These are phyloP conservation scores for Camellia sinensis DNA, from an alignment of 148 eudicot genomes.

Conservation along the genomic window DNA sequence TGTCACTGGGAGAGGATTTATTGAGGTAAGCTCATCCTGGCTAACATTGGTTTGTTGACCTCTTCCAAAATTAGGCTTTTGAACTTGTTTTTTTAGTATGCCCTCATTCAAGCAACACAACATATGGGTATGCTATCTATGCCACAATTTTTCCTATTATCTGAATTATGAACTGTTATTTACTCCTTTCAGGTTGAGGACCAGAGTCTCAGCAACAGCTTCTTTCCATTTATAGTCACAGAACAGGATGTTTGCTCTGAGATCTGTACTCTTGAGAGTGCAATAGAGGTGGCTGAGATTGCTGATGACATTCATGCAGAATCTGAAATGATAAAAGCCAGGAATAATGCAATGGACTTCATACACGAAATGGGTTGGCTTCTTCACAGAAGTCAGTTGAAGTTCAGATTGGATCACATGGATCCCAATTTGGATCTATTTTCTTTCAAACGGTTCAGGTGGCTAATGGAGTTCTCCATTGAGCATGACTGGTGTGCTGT, in stretches of 20 bases:
- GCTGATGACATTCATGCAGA: conserved; percentile 33
- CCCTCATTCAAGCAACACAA: neutral
- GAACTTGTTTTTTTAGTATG: neutral
- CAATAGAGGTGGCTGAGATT: conserved; percentile 36
- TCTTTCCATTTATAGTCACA: conserved; percentile 86
- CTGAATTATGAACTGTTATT: neutral
- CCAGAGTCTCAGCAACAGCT: conserved; percentile 60
- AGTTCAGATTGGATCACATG: conserved; percentile 26
- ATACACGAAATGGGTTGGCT: conserved; percentile 96
- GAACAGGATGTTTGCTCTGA: conserved; percentile 86
- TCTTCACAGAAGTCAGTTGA: conserved; percentile 55
- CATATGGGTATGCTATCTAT: neutral
- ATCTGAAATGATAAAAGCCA: conserved; percentile 25
- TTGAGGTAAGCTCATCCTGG: conserved; percentile 52
- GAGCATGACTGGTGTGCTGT: conserved; percentile 85
- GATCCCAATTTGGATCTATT: conserved; percentile 41
- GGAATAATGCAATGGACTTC: conserved; percentile 60
- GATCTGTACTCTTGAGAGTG: conserved; percentile 66
- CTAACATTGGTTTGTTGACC: too few relatives aligned
- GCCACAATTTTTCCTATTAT: neutral
- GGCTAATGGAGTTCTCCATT: conserved; percentile 70
- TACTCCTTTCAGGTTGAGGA: conserved; percentile 66
- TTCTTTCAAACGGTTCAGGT: conserved; percentile 63
- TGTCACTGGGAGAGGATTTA: conserved; percentile 77
- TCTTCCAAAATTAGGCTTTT: neutral